Percentiles rank a stretch among this genome's conserved stretches.
Conservation (phyloP, 2,329 filamentous ascomycete genomes). For the Colletotrichum limetticola region DNA sequence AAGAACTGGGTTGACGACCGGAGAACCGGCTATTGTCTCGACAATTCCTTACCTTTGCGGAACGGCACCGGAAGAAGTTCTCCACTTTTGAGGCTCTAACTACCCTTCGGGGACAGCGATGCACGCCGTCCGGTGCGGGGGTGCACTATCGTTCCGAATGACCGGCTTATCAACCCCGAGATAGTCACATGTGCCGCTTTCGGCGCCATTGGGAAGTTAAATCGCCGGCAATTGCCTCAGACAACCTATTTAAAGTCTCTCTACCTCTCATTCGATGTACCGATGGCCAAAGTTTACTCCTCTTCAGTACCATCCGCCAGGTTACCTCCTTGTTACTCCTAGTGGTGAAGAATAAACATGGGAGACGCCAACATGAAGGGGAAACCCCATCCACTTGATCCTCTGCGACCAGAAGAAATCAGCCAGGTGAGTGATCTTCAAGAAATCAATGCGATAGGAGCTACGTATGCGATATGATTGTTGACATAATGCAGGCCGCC, state of each 20-base stretch:
- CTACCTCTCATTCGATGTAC: too few relatives aligned
- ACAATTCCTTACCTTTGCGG: slow-evolving; percentile 34
- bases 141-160: not conserved
- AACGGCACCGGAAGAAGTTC: slow-evolving; percentile 14
- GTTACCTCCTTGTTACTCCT: too few relatives aligned
- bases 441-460: too few relatives aligned
- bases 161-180: not conserved
- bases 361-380: not conserved
- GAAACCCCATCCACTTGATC: slow-evolving; percentile 28
- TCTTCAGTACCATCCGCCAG: too few relatives aligned
- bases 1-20: not conserved
- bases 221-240: not conserved
- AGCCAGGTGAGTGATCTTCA: slow-evolving; percentile 3
- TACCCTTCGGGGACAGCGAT: slow-evolving; percentile 27
- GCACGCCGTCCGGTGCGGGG: slow-evolving; percentile 19
- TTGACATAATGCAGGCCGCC: not conserved
- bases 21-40: slow-evolving; percentile 14
- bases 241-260: not conserved
- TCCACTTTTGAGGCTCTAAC: slow-evolving; percentile 21
- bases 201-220: not conserved
- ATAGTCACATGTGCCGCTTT: slow-evolving; percentile 10
- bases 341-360: not conserved
- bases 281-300: too few relatives aligned
- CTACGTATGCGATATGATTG: too few relatives aligned
- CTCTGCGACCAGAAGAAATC: slow-evolving; percentile 27